A percentile compares a stretch with the other conserved stretches of the same genome.
Conservation (phyloP, 768 basidiomycete species). For the Xerocomellus dryophilus region DNA sequence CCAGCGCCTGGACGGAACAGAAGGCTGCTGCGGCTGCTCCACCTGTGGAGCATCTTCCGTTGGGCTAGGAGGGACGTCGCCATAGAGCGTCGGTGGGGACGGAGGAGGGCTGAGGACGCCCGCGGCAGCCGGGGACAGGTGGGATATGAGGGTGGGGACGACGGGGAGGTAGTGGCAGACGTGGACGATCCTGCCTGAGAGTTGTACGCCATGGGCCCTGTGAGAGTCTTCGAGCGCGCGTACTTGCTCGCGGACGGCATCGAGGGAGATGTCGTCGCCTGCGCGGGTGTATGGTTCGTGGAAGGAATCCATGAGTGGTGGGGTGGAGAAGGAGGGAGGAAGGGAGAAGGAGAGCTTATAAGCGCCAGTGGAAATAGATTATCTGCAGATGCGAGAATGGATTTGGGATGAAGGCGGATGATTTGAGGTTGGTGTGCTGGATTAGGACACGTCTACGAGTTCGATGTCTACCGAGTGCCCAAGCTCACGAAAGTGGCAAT, state of each 20-base stretch:
- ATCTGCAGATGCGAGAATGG: conserved; percentile 25
- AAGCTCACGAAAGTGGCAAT: not conserved
- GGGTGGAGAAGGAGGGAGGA: not conserved
- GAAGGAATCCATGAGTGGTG: conserved; percentile 62
- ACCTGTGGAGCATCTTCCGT: conserved; percentile 8
- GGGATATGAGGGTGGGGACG: conserved; percentile 55
- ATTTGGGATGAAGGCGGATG: conserved; percentile 19
- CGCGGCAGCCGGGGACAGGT: conserved; percentile 29
- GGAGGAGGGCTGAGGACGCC: conserved; percentile 72
- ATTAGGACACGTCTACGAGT: conserved; percentile 21
- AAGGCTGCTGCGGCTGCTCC: conserved; percentile 4
- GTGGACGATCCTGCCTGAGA: conserved; percentile 89
- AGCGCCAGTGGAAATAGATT: conserved; percentile 22
- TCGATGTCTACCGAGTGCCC: not conserved
- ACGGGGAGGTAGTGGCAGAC: conserved; percentile 89
- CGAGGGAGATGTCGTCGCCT: conserved; percentile 65
- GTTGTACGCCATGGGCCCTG: conserved; percentile 60
- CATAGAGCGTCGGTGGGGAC: conserved; percentile 62
- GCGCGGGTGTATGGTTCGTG: conserved; percentile 63
- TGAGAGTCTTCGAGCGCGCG: conserved; percentile 69
- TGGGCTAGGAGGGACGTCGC: conserved; percentile 45
- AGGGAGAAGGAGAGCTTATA: conserved; percentile 17
- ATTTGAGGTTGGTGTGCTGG: conserved; percentile 26
- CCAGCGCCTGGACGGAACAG: conserved; percentile 50
- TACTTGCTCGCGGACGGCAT: conserved; percentile 73